phyloP scores from a whole-genome alignment of 495 filamentous ascomycete species.

The Baudoinia panamericana region DNA sequence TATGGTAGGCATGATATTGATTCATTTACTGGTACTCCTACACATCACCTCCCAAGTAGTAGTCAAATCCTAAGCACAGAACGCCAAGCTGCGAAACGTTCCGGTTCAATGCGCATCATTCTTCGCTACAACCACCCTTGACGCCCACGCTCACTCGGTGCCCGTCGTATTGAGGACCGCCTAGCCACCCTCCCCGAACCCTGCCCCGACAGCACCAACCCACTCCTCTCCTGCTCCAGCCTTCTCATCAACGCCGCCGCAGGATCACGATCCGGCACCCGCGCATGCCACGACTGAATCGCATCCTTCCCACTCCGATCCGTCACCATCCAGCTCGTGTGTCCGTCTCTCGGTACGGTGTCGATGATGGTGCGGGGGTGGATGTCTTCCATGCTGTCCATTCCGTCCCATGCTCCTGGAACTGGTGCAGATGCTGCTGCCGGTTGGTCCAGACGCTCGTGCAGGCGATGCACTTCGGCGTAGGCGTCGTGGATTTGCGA shows the following conservation, averaged over 20 bases:
- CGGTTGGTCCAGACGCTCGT: too few species aligned
- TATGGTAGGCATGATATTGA: too few species aligned
- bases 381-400: too few species aligned
- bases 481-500: too few species aligned
- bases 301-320: background rate
- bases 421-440: too few species aligned
- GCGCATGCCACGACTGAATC: background rate
- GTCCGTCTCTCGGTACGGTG: background rate
- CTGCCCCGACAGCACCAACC: background rate
- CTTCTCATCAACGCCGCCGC: background rate
- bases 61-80: too few species aligned
- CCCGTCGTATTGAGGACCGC: background rate
- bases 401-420: too few species aligned
- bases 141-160: background rate
- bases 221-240: background rate
- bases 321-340: background rate
- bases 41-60: too few species aligned
- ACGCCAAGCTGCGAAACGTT: too few species aligned
- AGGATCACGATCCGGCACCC: background rate
- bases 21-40: too few species aligned
- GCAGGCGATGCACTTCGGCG: too few species aligned
- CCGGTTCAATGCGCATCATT: background rate
- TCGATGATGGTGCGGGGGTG: too few species aligned
- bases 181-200: background rate
- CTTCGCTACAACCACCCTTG: background rate